Evolutionary conservation across 2,329 filamentous ascomycete genomes (phyloP), one percentile per base, ranked within the genome.

Genomic region (Cercospora brassicicola): DNA sequence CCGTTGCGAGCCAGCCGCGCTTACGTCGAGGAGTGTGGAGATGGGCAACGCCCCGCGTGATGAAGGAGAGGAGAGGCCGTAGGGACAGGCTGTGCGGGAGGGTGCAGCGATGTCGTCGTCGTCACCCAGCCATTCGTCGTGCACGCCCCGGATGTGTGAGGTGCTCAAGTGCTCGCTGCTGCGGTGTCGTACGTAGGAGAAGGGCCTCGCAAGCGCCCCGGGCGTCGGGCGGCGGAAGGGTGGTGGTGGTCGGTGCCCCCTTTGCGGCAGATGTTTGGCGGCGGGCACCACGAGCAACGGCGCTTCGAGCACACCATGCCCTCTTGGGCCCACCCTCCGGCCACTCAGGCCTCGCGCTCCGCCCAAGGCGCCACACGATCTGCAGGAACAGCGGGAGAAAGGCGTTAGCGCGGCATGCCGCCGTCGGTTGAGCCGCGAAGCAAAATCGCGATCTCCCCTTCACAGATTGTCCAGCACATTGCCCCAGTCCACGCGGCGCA

Each of bases 351-450:
- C 28, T 62, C 56, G 36, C 36, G 18, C 18, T 66, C 20, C 36
- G 8, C 18, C 39, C 66, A 39, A 60, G 20, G 20, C n/a, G 45
- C 55, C 55, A 59, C 55, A 31, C 51, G 65, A 65, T 62, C 66
- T 68, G 66, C 66, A 68, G 66, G 66, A 68, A 68, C 66, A 68
- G 57, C 62, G 59, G 36, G n/a, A 57, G 45, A 60, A 59, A 31
- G 39, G 28, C 42, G 45, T 65, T 67, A 67, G 62, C 66, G 62
- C 66, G 33, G 30, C 18, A 18, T 33, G 53, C 53, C 36, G 42
- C 36, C 15, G 51, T 45, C 39, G 55, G 66, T 62, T 57, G 66
- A 65, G 66, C 36, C 36, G 36, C 66, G 30, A 57, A 67, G 56
- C 66, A 61, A 65, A 68, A 65, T 65, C 62, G 55, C 31, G 55